Conservation (phyloP, 768 basidiomycete genomes). For the Mycena latifolia region DNA sequence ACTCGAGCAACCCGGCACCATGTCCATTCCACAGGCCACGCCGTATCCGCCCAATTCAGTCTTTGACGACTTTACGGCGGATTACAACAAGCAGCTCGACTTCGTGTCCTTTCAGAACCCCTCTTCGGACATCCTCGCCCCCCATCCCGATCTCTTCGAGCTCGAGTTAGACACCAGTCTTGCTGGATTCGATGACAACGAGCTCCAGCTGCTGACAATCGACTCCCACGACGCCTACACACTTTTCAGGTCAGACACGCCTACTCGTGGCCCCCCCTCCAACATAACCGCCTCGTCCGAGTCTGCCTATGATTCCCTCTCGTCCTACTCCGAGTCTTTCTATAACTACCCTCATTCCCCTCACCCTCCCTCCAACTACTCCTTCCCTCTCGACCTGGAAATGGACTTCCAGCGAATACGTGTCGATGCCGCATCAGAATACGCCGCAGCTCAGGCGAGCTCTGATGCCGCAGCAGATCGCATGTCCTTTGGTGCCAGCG, state of each 20-base stretch:
- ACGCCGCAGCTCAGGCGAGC: slow-evolving; percentile 55
- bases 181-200: slow-evolving; percentile 73
- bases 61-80: slow-evolving; percentile 38
- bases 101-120: slow-evolving; percentile 79
- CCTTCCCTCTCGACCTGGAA: slow-evolving; percentile 75
- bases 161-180: slow-evolving; percentile 82
- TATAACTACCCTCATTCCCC: slow-evolving; percentile 73
- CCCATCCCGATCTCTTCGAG: slow-evolving; percentile 87
- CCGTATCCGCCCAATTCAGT: slow-evolving; percentile 30
- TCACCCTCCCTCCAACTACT: slow-evolving; percentile 62
- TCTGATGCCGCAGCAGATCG: slow-evolving; percentile 64
- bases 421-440: slow-evolving; percentile 67
- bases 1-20: slow-evolving; percentile 31
- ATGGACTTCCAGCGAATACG: slow-evolving; percentile 79
- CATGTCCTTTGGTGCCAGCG: slow-evolving; percentile 68
- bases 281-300: slow-evolving; percentile 85
- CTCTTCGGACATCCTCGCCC: slow-evolving; percentile 79
- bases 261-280: slow-evolving; percentile 79
- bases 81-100: slow-evolving; percentile 49
- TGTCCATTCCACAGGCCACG: slow-evolving; percentile 33
- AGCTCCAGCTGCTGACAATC: slow-evolving; percentile 73
- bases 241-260: slow-evolving; percentile 71
- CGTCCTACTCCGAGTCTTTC: slow-evolving; percentile 76
- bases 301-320: slow-evolving; percentile 78
- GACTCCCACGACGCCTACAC: slow-evolving; percentile 75